Base-by-base conservation (phyloP, 805 yeast species). In the Pichia pseudocactophila region DNA sequence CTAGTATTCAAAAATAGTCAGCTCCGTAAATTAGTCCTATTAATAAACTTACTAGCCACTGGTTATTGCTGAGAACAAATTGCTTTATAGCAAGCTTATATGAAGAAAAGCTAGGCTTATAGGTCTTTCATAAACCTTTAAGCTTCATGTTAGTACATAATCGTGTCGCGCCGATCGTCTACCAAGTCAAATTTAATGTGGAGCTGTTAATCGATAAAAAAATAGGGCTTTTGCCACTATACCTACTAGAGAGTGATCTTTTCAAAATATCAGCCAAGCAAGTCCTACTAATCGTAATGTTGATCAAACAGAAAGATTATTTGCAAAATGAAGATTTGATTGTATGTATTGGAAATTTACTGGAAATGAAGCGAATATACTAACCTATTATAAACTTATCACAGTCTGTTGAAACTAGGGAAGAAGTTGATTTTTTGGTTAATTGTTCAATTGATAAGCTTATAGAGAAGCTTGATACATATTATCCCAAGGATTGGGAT, bases 401-500 rank as follows among this genome's bases (percentile, higher is more conserved):
- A 16, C 34, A 52, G 55, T 46, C 59, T 17, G 35, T 42, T 18
- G 49, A 53, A 12, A 47, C 50, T 12, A 42, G 49, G 39, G 39
- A 38, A 5, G 40, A 50, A 1, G 40, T 56, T 7, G 50, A 50
- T 13, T 35, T 40, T 11, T 39, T 57, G 18, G 33, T 50, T n/a
- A 32, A 22, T 1, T 52, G 55, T 28, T n/a, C 52, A 8, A 12
- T 42, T 7, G 52, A 51, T 6, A 57, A 57, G 32, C 50, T 59
- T 34, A 30, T 57, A 1, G 18, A 28, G 1, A 31, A 49, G 8
- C 50, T 54, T 26, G 43, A 46, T 8, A 30, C 46, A 4, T 50
- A 50, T 40, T 46, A 53, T 30, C 44, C 44, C 1, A 55, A 57
- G 32, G 50, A 44, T 10, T 61, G 63, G 64, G 58, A 57, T 44